Evolutionary conservation across 345 rosid genomes (phyloP), one percentile per base, ranked within the genome.

Genomic region (Viola odorata): DNA sequence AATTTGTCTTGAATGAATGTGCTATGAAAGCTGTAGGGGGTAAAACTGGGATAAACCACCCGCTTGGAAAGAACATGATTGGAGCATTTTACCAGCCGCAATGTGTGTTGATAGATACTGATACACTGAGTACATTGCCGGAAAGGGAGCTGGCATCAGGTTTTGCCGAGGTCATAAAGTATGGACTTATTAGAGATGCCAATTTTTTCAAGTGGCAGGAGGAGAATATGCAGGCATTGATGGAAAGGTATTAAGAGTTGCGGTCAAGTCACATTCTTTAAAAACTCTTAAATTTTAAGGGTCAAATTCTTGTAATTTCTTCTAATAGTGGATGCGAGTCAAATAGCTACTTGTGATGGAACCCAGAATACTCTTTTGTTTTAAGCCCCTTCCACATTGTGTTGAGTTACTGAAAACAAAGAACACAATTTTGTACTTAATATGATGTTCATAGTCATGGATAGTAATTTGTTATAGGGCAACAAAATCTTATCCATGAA

Each of bases 81-180:
- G 99, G 99, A 58, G 96, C 99, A 36, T 95, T 95, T 75, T 88
- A 95, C 84, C 99, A 95, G 73, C 99, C 99, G 62, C 96, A 91
- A 66, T 85, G 96, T 71, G 99, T 95, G 50, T 82, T 91, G 12
- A 42, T 95, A 56, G 96, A 95, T 75, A 95, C 97, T 0, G 87
- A 88, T 74, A 95, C 97, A 3, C 77, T 95, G 51, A 81, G 81
- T 78, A 91, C 99, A 1, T 64, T 95, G 75, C 96, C 99, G 0
- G 89, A 86, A 16, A 82, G 91, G 75, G 96, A 95, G 82, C 68
- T 95, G 75, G 97, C 99, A 44, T 95, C 99, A 3, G 97, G 96
- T 38, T 59, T 91, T 58, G 96, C 88, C 7, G 99, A 95, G 82
- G 96, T 95, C 57, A 77, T 95, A 72, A 95, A 95, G 74, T 95